phyloP scores from a whole-genome alignment of 2,329 filamentous ascomycete genomes.

The Helminthosporium solani region DNA sequence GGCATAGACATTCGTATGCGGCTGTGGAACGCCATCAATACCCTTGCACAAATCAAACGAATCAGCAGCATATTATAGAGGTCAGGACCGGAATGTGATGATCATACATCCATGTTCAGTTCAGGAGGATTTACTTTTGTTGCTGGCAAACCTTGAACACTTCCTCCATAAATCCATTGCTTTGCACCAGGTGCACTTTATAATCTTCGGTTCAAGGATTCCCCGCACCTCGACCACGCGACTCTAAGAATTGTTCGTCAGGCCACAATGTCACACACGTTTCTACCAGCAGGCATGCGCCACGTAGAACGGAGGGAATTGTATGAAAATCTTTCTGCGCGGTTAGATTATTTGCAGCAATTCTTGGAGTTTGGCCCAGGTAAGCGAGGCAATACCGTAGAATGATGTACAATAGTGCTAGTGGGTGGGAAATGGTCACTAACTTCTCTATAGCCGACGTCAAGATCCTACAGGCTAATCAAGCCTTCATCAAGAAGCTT shows the following conservation, averaged over 20 bases:
- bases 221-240: background rate
- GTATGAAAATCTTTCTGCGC: background rate
- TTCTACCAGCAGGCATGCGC: slow-evolving; percentile 4
- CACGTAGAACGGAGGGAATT: slow-evolving; percentile 6
- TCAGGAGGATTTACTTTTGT: background rate
- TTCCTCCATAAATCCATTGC: background rate
- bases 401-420: background rate
- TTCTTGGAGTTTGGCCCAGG: slow-evolving; percentile 7
- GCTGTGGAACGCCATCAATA: no score
- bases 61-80: no score
- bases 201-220: background rate
- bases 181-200: background rate
- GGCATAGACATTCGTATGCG: no score
- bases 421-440: background rate
- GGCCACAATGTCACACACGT: background rate
- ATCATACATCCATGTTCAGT: background rate
- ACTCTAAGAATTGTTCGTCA: background rate
- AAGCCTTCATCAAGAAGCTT: slow-evolving; percentile 3
- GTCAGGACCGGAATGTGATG: background rate
- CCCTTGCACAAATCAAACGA: no score
- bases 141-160: background rate
- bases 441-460: background rate
- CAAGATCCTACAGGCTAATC: background rate
- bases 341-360: slow-evolving; percentile 3
- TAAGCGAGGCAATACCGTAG: no score